Base-by-base conservation (phyloP, 2,329 filamentous ascomycete species). In the Cladosporium colombiae region DNA sequence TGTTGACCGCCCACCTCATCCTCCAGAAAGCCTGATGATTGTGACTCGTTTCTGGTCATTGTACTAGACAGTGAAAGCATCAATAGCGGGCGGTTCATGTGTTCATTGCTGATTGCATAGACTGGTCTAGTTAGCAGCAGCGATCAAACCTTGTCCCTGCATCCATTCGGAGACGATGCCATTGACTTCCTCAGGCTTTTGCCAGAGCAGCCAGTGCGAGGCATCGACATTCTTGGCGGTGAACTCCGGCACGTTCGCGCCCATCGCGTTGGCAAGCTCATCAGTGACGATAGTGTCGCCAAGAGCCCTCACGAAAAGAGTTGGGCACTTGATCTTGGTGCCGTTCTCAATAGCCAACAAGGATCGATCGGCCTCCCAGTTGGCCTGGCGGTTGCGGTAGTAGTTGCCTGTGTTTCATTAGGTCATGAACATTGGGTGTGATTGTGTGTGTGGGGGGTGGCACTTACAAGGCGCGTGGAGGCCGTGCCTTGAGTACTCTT, bases 201-300 rank as follows among this genome's bases (percentile, higher is more conserved):
- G 87, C 82, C 87, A 89, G 75, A 96, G 79, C 55, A 89, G 91
- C 94, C 94, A 98, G 78, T 98, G 95, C 21, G 84, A 81, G 0
- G 89, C 84, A 40, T 88, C 78, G 64, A 97, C 89, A 75, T 91
- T 86, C 13, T 80, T 83, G 67, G 84, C 82, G 7, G 86, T 90
- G 72, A 95, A 78, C 56, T 87, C 83, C 1, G 86, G 84, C 66
- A 94, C 87, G 68, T 81, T 80, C 69, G 83, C 81, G 21, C 88
- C 88, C 92, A 97, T 97, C 0, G 85, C 85, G 25, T 78, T 79
- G 1, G 89, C 85, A 85, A 97, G 86, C 49, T 83, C 80, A 0
- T 91, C 88, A 65, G 89, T 90, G 70, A 98, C 81, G 1, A 93
- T 91, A 0, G 73, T 72, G 76, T 99, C 95, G 57, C 84, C 82